Percentiles rank a stretch among this genome's conserved stretches.
Conservation (phyloP, 768 basidiomycete species). For the Cyathus striatus region DNA sequence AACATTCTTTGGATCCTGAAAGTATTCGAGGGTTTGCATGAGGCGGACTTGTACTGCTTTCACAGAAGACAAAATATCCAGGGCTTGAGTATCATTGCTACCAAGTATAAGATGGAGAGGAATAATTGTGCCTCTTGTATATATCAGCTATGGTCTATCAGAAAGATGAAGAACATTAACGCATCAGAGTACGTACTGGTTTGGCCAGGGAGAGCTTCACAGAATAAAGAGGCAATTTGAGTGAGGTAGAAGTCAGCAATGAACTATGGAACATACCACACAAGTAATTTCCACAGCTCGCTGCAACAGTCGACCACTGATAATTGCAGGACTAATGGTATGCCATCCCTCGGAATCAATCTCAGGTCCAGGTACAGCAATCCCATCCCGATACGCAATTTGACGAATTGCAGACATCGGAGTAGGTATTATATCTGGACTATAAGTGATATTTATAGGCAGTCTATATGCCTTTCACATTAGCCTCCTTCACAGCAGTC, state of each 20-base stretch:
- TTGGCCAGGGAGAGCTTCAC: constrained; percentile 17
- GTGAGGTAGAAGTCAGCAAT: not conserved
- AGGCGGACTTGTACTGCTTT: constrained; percentile 9
- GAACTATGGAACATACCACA: too few species aligned
- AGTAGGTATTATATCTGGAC: constrained; percentile 10
- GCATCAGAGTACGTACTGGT: constrained; percentile 10
- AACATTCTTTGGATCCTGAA: not conserved
- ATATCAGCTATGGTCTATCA: constrained; percentile 9
- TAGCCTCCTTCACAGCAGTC: too few species aligned
- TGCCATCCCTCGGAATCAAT: constrained; percentile 17
- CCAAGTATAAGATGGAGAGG: constrained; percentile 15
- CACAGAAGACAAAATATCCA: constrained; percentile 9
- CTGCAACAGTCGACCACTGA: constrained; percentile 4
- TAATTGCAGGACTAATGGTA: constrained; percentile 4
- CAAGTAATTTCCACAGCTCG: constrained; percentile 3
- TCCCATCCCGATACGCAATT: constrained; percentile 13
- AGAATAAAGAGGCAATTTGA: not conserved
- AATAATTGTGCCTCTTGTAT: constrained; percentile 19
- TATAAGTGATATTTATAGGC: constrained; percentile 13
- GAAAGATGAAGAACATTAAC: not conserved
- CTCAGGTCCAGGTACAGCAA: constrained; percentile 10
- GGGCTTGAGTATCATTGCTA: constrained; percentile 11
- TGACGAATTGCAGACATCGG: constrained; percentile 14
- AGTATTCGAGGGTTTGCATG: constrained; percentile 7
- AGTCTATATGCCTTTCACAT: too few species aligned